Evolutionary conservation across 345 rosid genomes (phyloP).

Genomic region (Hypericum androsaemum): DNA sequence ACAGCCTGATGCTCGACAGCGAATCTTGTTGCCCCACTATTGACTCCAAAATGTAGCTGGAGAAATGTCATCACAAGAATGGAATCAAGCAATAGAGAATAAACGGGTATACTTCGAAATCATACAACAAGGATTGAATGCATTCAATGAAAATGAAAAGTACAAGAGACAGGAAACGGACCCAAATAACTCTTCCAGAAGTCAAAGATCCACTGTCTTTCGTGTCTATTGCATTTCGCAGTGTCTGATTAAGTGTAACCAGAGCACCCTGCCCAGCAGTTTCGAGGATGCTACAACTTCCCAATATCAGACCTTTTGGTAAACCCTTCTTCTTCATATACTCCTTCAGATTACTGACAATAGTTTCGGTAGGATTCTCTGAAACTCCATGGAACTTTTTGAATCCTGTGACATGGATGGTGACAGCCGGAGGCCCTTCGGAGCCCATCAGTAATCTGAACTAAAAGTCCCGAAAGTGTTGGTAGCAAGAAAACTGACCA

Average conservation of each 20-base stretch:
- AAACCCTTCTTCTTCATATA: conserved; percentile 54
- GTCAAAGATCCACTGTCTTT: conserved; percentile 40
- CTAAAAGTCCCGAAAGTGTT: too few species aligned
- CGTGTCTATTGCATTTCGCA: conserved; percentile 42
- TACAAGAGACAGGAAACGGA: conserved; percentile 21
- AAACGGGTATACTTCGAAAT: background rate
- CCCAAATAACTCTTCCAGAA: conserved; percentile 59
- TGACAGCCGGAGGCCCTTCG: conserved; percentile 73
- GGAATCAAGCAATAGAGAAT: background rate
- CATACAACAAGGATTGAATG: background rate
- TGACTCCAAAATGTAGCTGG: conserved; percentile 88
- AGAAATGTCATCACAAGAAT: background rate
- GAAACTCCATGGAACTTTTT: conserved; percentile 98
- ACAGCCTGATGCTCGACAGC: conserved; percentile 90
- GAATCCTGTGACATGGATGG: conserved; percentile 86
- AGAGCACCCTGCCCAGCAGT: conserved; percentile 88
- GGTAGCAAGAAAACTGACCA: too few species aligned
- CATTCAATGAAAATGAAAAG: background rate
- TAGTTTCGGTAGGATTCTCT: conserved; percentile 86
- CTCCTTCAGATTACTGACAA: conserved; percentile 57
- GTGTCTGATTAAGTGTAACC: conserved; percentile 42
- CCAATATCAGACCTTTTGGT: conserved; percentile 65
- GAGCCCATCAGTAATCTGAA: conserved; percentile 54
- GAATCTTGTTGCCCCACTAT: conserved; percentile 84
- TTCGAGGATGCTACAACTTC: conserved; percentile 73